A percentile compares a stretch with the other conserved stretches of the same genome.
Evolutionary conservation across 2,329 filamentous ascomycete species (phyloP).

Genomic region (Scedosporium minutisporum): DNA sequence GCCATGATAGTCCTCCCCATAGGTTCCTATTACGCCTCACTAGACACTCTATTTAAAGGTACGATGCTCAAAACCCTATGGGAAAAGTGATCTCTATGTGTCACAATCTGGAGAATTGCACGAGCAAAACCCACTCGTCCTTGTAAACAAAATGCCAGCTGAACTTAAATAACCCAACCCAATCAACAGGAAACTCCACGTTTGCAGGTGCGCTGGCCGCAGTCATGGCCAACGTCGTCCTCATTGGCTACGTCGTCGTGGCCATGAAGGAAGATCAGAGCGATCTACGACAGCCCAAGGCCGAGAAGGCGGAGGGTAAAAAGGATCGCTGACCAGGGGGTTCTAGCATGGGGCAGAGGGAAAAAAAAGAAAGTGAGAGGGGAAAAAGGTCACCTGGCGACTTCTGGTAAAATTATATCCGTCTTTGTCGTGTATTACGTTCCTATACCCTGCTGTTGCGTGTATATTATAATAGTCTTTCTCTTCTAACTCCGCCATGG

Average conservation of each 20-base stretch:
- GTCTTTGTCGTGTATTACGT: neutral
- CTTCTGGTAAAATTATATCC: neutral
- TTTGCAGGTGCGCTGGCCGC: slow-evolving; percentile 80
- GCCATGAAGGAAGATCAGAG: slow-evolving; percentile 78
- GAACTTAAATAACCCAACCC: neutral
- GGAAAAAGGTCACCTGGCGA: no score
- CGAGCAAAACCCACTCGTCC: neutral
- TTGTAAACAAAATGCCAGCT: neutral
- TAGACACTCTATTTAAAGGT: slow-evolving; percentile 73
- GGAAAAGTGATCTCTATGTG: neutral
- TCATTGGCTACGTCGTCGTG: slow-evolving; percentile 83
- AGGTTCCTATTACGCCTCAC: slow-evolving; percentile 75
- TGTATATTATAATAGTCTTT: neutral
- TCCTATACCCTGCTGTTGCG: neutral
- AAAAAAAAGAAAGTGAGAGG: no score
- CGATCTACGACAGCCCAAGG: slow-evolving; percentile 32
- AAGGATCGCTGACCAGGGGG: slow-evolving; percentile 32
- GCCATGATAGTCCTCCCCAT: slow-evolving; percentile 87
- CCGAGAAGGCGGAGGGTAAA: slow-evolving; percentile 35
- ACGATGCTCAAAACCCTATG: slow-evolving; percentile 14
- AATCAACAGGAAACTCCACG: slow-evolving; percentile 66
- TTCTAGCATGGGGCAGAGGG: neutral
- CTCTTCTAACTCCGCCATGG: neutral
- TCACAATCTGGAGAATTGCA: neutral
- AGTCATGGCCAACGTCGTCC: slow-evolving; percentile 80